These are phyloP conservation scores for Gynandropsis gynandra DNA, from an alignment of 345 rosid genomes.

Conservation along the genomic window DNA sequence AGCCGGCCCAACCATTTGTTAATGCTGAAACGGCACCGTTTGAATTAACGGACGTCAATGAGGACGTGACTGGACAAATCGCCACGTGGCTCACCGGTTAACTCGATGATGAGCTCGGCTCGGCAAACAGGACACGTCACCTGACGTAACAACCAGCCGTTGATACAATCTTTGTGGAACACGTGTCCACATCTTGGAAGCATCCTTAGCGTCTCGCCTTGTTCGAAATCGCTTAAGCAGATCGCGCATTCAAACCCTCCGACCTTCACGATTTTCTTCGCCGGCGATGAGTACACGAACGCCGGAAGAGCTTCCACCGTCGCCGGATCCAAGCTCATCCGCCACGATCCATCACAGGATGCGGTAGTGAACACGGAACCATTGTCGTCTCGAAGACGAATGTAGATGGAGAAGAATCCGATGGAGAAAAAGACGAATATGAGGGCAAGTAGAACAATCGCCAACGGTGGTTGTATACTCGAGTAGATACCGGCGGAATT, in stretches of 20 bases:
- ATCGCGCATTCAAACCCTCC: conserved; percentile 41
- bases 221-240: conserved; percentile 36
- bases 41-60: too few species aligned
- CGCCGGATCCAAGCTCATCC: conserved; percentile 30
- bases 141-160: conserved; percentile 31
- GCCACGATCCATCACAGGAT: neutral
- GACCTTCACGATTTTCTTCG: conserved; percentile 24
- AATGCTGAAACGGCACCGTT: too few species aligned
- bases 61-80: too few species aligned
- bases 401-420: neutral
- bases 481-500: too few species aligned
- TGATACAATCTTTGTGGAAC: conserved; percentile 37
- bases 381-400: neutral
- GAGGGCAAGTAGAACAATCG: too few species aligned
- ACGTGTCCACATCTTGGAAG: conserved; percentile 38
- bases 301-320: conserved; percentile 38
- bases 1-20: too few species aligned
- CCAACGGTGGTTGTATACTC: too few species aligned
- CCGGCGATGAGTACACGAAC: conserved; percentile 33
- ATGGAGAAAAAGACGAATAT: neutral
- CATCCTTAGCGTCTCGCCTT: conserved; percentile 24
- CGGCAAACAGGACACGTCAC: too few species aligned
- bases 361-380: neutral
- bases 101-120: conserved; percentile 43
- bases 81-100: conserved; percentile 11